Evolutionary conservation across 805 yeast species (phyloP), one percentile per base, ranked within the genome.

Genomic region (Brettanomyces anomalus): DNA sequence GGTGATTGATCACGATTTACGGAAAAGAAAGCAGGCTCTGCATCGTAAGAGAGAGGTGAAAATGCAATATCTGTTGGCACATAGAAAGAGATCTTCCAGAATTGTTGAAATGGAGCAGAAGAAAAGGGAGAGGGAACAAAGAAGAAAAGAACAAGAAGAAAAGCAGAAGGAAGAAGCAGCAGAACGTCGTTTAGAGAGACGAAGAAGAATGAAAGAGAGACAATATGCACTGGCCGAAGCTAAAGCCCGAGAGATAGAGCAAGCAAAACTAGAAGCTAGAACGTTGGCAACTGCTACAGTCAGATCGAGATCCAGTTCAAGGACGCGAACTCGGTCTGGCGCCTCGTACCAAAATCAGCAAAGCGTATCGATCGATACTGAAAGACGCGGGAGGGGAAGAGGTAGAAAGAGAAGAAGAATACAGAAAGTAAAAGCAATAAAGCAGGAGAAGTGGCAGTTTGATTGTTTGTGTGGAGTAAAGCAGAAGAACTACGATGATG

Each of bases 81-180:
- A 83, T 44, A 70, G 93, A 53, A 84, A 85, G 53, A 70, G 86
- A 49, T 83, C 90, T 0, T 76, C 87, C 2, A 71, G 93, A 60
- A 60, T 85, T 36, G 85, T 81, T 50, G 83, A 82, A 16, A 78
- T 76, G 53, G 79, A 75, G 47, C 64, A 61, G 46, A 70, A 64
- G 40, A 67, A 58, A 43, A 64, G 56, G 37, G 83, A 78, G 47
- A 86, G 82, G 48, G 76, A 72, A 17, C 68, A 68, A 41, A 64
- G 64, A 39, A 57, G 64, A 26, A 69, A 67, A 44, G 68, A 68
- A 38, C 67, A 72, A 44, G 75, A 68, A 39, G 71, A 71, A 43
- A 65, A 67, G 36, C 64, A 70, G 33, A 64, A 70, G 40, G 59
- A 61, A 39, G 65, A 68, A 33, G 74, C 76, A 19, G 66, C 71